phyloP scores from a whole-genome alignment of 2,329 filamentous ascomycete species.

The Graphilbum sp. region DNA sequence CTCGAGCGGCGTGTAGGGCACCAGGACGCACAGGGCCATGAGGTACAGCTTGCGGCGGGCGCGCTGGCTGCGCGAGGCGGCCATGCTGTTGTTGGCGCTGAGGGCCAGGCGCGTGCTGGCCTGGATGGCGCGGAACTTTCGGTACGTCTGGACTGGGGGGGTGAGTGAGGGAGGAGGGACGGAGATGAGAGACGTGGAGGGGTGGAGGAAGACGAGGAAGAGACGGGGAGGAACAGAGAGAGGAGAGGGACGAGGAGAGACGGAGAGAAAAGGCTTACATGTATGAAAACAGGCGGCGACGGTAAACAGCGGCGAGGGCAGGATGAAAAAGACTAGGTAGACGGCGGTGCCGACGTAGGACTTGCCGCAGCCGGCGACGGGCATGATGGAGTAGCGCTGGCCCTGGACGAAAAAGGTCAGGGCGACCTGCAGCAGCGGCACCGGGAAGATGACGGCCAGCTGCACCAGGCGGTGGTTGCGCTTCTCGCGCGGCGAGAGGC shows the following conservation, averaged over 20 bases:
- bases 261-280: conserved; percentile 3
- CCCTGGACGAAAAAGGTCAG: conserved; percentile 30
- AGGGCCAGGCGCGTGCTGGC: conserved; percentile 23
- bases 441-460: conserved; percentile 35
- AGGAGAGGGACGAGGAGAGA: not conserved
- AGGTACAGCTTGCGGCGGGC: conserved; percentile 36
- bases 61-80: conserved; percentile 26
- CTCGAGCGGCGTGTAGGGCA: conserved; percentile 33
- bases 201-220: not conserved
- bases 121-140: conserved; percentile 29
- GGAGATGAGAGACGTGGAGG: not conserved
- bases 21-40: conserved; percentile 34
- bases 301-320: conserved; percentile 27
- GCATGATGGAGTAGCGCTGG: conserved; percentile 31
- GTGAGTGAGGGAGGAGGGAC: conserved; percentile 1
- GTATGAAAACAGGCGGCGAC: conserved; percentile 29
- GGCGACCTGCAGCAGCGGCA: conserved; percentile 31
- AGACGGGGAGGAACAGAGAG: not conserved
- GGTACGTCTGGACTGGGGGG: conserved; percentile 26
- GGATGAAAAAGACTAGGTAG: conserved; percentile 29
- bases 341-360: conserved; percentile 28
- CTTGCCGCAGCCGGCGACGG: conserved; percentile 32
- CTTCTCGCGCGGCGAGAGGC: conserved; percentile 23
- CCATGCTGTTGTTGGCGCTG: conserved; percentile 19
- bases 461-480: conserved; percentile 27